Base-by-base conservation (phyloP, 306 rosid genomes). In the Rosa lucieae region DNA sequence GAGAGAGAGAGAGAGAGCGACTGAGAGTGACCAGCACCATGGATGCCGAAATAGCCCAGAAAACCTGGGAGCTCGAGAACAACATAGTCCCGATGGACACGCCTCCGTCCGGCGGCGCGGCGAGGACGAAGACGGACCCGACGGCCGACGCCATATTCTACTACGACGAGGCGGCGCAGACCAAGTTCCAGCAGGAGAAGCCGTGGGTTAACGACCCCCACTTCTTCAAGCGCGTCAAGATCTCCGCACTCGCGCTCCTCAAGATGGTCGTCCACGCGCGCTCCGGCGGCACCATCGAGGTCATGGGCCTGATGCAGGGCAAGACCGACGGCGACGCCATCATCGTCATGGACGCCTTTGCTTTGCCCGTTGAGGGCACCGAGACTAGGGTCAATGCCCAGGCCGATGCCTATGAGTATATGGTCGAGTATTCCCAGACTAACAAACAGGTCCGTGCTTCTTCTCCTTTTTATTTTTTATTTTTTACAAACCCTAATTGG, bases 231-330 rank as follows among this genome's bases (percentile, higher is more conserved):
- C 98, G 94, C 59, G 99, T 93, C 21, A 96, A 88, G 91, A 91
- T 96, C 90, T 96, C 98, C 32, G 99, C 99, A 39, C 94, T 96
- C 68, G 98, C 99, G 0, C 90, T 96, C 17, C 93, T 96, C 47
- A 96, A 96, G 92, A 96, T 96, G 99, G 99, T 96, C 2, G 98
- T 93, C 20, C 99, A 96, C 51, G 97, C 99, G 4, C 99, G 98
- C 85, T 93, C 98, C 40, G 99, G 98, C 2, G 98, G 99, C 26
- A 93, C 92, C 80, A 89, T 96, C 79, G 99, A 96, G 79, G 94
- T 96, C 74, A 96, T 93, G 99, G 99, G 99, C 15, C 96, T 96
- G 37, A 96, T 96, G 99, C 99, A 96, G 69, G 99, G 99, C 3
- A 96, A 96, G 70, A 93, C 96, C 48, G 94, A 93, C 61, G 92